Evolutionary conservation across 441 rosid species (phyloP), one percentile per base, ranked within the genome.

Genomic region (Gossypium trilobum): DNA sequence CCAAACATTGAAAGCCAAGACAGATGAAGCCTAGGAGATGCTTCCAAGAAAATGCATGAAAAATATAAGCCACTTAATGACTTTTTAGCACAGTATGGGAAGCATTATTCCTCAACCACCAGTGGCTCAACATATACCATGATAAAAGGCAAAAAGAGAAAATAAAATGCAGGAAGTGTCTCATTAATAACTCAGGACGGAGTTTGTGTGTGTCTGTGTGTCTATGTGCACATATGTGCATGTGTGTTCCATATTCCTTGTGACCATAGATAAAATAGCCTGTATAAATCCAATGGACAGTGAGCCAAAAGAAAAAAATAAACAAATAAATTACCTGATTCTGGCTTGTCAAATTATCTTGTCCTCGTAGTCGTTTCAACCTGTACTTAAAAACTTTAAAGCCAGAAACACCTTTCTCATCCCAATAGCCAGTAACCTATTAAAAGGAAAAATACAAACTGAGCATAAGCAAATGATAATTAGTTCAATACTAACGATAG

Each of bases 381-480:
- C 56, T 67, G 72, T 63, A 87, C 70, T 83, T 85, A 55, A 50
- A 81, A 74, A 80, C 82, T 33, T 23, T 70, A 54, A 52, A 77
- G 61, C 88, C 85, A 69, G 85, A 78, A 23, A 29, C 19, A 68
- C 83, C 77, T 72, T 74, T 67, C 54, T 76, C 85, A 2, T 66
- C 46, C 81, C 79, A 81, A 73, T 25, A 77, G 7, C 78, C 44
- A 57, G 71, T 71, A 78, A 86, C 83, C 87, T 86, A 76, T 22
- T 31, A 14, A 36, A 13, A 68, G 29, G 3, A 22, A 25, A 75
- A 33, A 44, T 68, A 23, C 39, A 52, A 2, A 23, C n/a, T 57
- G 62, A 78, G 59, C 13, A 10, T 19, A 48, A 71, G 22, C 22
- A 25, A 48, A 16, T 16, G 10, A 71, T 29, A 29, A 60, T 44